These are phyloP conservation scores for Odonthalia washingtoniensis DNA, from an alignment of 31 red algal species.

Conservation along the genomic window DNA sequence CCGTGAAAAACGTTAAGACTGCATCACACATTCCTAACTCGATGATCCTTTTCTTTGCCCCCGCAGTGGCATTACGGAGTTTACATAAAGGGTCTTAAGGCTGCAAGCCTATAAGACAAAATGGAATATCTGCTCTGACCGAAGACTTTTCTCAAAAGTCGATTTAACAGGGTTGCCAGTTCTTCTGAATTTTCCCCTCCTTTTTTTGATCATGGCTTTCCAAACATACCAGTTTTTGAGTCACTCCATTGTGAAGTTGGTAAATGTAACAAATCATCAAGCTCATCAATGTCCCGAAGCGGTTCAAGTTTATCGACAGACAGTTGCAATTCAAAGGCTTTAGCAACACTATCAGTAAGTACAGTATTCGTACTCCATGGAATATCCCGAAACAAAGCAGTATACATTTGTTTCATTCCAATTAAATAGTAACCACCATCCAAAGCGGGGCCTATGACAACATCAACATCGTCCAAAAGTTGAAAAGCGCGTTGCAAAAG, in stretches of 20 bases:
- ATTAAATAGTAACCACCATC: conserved; percentile 97
- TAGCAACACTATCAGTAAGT: conserved; percentile 20
- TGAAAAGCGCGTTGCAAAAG: conserved; percentile 68
- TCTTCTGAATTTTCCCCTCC: no score
- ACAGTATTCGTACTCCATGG: conserved; percentile 72
- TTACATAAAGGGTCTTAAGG: no score
- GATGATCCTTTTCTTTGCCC: no score
- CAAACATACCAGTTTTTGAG: neutral
- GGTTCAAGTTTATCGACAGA: conserved; percentile 19
- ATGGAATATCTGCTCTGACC: no score
- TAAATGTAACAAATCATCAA: conserved; percentile 59
- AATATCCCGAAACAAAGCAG: conserved; percentile 65
- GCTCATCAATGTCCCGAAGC: conserved; percentile 77
- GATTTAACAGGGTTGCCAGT: no score
- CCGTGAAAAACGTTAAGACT: conserved; percentile 12
- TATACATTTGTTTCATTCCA: conserved; percentile 53
- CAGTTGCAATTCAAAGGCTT: conserved; percentile 21
- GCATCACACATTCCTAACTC: no score
- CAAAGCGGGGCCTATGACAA: conserved; percentile 85
- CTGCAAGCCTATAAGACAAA: no score
- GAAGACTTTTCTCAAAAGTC: no score
- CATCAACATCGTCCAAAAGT: conserved; percentile 54
- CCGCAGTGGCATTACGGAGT: no score
- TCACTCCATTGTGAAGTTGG: neutral
- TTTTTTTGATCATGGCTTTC: no score